Percentiles rank a stretch among this genome's conserved stretches.
phyloP scores from a whole-genome alignment of 768 basidiomycete species.

The Leucosporidium yakuticum region DNA sequence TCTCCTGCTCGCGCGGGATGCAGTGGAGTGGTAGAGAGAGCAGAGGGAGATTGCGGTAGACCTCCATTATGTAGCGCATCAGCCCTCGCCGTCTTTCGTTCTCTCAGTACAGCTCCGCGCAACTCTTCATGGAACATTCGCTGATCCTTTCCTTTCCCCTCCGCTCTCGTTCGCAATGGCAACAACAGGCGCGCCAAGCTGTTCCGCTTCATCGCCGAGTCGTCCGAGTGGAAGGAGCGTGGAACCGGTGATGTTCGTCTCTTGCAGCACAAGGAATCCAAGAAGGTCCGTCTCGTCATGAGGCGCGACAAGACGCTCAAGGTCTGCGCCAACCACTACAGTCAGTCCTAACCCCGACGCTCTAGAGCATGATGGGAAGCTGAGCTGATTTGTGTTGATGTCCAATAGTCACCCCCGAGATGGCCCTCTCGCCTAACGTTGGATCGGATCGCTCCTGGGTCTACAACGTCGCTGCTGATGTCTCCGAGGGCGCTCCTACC shows the following conservation, averaged over 20 bases:
- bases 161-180: not conserved
- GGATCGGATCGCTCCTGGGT: slow-evolving; percentile 99
- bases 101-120: no score
- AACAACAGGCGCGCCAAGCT: slow-evolving; percentile 83
- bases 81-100: no score
- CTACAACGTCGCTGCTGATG: slow-evolving; percentile 77
- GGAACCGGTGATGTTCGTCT: slow-evolving; percentile 87
- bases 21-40: no score
- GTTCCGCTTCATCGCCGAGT: slow-evolving; percentile 76
- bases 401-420: slow-evolving; percentile 68
- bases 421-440: slow-evolving; percentile 94
- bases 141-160: not conserved
- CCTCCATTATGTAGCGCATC: no score
- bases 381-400: slow-evolving; percentile 3
- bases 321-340: slow-evolving; percentile 95
- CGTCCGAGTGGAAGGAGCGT: slow-evolving; percentile 94
- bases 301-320: slow-evolving; percentile 99
- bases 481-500: slow-evolving; percentile 80
- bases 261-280: slow-evolving; percentile 77
- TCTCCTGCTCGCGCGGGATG: no score
- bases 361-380: not conserved
- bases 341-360: slow-evolving; percentile 49
- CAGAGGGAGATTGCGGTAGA: no score
- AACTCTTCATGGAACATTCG: no score
- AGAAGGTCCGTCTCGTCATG: slow-evolving; percentile 96